Evolutionary conservation across 1,284 basidiomycete species (phyloP).

Genomic region (Phellopilus nigrolimitatus): DNA sequence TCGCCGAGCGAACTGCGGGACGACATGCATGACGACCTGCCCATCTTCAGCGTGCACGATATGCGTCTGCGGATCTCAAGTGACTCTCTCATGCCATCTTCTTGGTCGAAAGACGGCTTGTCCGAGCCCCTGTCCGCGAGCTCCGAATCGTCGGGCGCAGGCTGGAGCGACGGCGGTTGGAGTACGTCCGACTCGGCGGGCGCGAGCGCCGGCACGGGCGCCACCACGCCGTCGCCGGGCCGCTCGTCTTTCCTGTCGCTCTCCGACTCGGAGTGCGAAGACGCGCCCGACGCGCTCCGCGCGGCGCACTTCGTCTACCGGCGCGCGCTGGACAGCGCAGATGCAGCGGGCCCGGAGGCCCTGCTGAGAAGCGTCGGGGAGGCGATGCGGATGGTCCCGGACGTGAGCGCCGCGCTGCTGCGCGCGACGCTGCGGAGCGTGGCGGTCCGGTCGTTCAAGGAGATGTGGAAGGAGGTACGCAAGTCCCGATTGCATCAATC

Average conservation of each 20-base stretch:
- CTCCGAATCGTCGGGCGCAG: background rate
- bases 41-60: conserved; percentile 1
- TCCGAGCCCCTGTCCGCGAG: background rate
- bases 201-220: background rate
- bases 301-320: conserved; percentile 3
- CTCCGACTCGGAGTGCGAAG: background rate
- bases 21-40: background rate
- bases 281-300: background rate
- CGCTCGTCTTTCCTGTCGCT: background rate
- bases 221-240: background rate
- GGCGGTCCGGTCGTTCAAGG: background rate
- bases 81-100: background rate
- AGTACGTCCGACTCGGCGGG: too few relatives aligned
- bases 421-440: background rate
- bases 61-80: background rate
- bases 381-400: background rate
- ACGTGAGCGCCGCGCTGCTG: background rate
- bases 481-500: background rate
- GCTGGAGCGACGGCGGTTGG: too few relatives aligned
- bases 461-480: conserved; percentile 4
- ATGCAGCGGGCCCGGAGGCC: background rate
- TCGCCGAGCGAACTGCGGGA: background rate
- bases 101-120: background rate
- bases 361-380: background rate
- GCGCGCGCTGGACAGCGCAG: background rate